Conservation (phyloP, 208 protist genomes). For the Spongospora subterranea region DNA sequence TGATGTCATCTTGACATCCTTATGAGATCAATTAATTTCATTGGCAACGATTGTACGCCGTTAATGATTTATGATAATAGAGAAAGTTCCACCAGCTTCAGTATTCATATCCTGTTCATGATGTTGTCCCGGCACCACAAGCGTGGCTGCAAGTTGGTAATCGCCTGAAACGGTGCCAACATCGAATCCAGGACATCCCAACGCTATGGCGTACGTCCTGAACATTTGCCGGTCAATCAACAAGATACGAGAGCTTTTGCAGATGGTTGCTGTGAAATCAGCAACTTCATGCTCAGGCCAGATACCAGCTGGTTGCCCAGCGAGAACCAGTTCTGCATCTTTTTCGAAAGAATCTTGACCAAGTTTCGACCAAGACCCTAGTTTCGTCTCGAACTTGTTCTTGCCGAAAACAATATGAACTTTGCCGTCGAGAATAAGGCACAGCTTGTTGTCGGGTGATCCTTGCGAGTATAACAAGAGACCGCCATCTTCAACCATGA, state of each 20-base stretch:
- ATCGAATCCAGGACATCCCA: too few relatives aligned
- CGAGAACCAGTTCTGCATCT: not conserved
- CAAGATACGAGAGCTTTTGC: not conserved
- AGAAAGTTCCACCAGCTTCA: too few relatives aligned
- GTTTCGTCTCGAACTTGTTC: conserved; percentile 32
- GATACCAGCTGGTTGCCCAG: not conserved
- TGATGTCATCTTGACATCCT: too few relatives aligned
- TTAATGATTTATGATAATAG: too few relatives aligned
- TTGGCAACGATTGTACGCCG: too few relatives aligned
- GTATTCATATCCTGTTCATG: too few relatives aligned
- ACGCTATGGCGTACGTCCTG: too few relatives aligned
- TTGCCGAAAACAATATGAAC: not conserved
- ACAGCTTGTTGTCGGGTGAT: not conserved
- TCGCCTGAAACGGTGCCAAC: too few relatives aligned
- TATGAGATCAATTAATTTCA: too few relatives aligned
- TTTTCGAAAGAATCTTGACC: not conserved
- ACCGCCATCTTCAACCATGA: not conserved
- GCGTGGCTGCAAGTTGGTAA: too few relatives aligned
- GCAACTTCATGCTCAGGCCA: not conserved
- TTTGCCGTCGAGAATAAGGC: conserved; percentile 2
- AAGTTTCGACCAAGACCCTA: conserved; percentile 3
- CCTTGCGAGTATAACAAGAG: not conserved
- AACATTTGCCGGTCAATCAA: not conserved
- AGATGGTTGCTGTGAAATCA: not conserved
- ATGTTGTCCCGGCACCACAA: too few relatives aligned